These are phyloP conservation scores for Fusarium xylarioides DNA, from an alignment of 2,329 filamentous ascomycete species.

Conservation along the genomic window DNA sequence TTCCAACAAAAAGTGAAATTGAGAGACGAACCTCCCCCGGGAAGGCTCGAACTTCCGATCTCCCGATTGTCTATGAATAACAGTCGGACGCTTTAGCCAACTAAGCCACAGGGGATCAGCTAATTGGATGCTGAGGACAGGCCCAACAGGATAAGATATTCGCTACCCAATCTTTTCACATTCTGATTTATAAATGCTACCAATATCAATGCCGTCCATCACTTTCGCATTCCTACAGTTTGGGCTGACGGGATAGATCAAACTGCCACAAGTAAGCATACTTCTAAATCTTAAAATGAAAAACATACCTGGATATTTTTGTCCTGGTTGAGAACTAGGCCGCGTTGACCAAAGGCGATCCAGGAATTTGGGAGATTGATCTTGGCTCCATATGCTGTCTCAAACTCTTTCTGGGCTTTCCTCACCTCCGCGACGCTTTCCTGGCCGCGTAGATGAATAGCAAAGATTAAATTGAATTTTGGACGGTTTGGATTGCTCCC, in stretches of 20 bases:
- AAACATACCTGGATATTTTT: neutral
- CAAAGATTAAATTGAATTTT: neutral
- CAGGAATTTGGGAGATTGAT: neutral
- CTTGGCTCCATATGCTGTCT: neutral
- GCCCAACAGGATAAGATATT: rapidly evolving
- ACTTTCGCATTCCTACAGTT: neutral
- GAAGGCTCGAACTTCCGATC: conserved; percentile 46
- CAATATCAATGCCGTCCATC: neutral
- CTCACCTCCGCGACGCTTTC: neutral
- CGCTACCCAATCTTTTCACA: rapidly evolving
- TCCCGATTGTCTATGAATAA: conserved; percentile 42
- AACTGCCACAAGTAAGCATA: neutral
- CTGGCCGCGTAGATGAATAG: neutral
- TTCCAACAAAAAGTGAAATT: rapidly evolving
- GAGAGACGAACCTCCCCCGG: conserved; percentile 34
- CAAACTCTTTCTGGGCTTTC: neutral
- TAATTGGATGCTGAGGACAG: neutral
- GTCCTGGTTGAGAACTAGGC: neutral
- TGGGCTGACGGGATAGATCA: neutral
- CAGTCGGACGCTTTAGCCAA: conserved; percentile 41
- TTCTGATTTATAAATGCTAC: neutral
- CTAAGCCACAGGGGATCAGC: conserved; percentile 38
- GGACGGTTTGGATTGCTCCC: neutral
- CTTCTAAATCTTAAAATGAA: rapidly evolving
- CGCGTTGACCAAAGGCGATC: neutral